These are phyloP conservation scores for Delonix regia DNA, from an alignment of 306 rosid genomes.

Conservation along the genomic window DNA sequence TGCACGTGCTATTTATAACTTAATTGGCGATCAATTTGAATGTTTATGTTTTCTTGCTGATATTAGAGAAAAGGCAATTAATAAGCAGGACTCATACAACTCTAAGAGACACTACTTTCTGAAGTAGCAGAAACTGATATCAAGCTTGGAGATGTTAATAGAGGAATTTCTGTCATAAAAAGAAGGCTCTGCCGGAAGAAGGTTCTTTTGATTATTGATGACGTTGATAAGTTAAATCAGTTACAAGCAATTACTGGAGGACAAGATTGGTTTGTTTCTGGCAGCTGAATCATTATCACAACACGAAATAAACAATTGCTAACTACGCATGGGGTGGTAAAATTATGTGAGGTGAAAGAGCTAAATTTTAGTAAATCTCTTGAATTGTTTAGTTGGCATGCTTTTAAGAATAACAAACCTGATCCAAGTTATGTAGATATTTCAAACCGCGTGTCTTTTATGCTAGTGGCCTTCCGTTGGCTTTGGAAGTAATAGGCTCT, in stretches of 20 bases:
- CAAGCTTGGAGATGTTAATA: not conserved
- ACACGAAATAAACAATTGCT: slow-evolving; percentile 33
- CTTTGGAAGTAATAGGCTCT: slow-evolving; percentile 36
- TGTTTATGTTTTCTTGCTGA: slow-evolving; percentile 25
- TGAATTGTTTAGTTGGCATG: slow-evolving; percentile 34
- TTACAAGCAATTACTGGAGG: slow-evolving; percentile 13
- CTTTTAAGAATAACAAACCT: not conserved
- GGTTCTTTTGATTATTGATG: slow-evolving; percentile 37
- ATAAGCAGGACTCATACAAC: slow-evolving; percentile 11
- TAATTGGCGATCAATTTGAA: slow-evolving; percentile 27
- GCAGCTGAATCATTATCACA: slow-evolving; percentile 38
- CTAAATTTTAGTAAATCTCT: slow-evolving; percentile 2
- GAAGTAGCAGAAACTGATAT: not conserved
- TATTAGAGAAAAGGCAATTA: slow-evolving; percentile 10
- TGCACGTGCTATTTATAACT: slow-evolving; percentile 31
- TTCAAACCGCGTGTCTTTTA: not conserved
- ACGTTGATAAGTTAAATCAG: slow-evolving; percentile 19
- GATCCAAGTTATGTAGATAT: not conserved
- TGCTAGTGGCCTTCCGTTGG: slow-evolving; percentile 34
- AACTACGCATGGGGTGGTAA: not conserved
- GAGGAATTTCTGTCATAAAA: slow-evolving; percentile 24
- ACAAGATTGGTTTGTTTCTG: slow-evolving; percentile 29
- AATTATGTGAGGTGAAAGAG: not conserved
- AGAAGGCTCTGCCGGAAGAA: slow-evolving; percentile 10
- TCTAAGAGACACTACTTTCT: slow-evolving; percentile 33